Conservation (phyloP, 2,329 filamentous ascomycete species). For the Ophiostoma quercus region DNA sequence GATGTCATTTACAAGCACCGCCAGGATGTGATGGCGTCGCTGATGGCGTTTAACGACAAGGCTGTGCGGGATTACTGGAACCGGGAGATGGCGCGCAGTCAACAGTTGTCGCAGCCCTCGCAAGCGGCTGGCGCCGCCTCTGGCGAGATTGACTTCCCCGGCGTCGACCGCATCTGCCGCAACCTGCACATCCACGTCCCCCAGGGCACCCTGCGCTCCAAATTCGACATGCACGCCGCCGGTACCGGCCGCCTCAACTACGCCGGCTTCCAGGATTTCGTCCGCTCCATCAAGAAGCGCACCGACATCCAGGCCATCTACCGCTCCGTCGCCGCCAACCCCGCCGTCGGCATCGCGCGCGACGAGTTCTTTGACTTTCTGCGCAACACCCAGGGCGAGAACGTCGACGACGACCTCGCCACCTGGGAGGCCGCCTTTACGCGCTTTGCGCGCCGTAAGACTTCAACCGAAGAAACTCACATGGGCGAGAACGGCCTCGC, state of each 20-base stretch:
- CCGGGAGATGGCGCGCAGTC: slow-evolving; percentile 60
- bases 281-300: slow-evolving; percentile 75
- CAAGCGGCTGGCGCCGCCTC: slow-evolving; percentile 49
- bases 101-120: background rate
- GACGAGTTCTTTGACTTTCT: slow-evolving; percentile 74
- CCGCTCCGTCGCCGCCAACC: slow-evolving; percentile 52
- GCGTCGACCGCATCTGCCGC: slow-evolving; percentile 78
- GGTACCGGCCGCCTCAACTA: slow-evolving; percentile 66
- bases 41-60: slow-evolving; percentile 79
- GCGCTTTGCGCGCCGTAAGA: slow-evolving; percentile 58
- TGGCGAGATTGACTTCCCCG: slow-evolving; percentile 67
- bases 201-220: slow-evolving; percentile 63
- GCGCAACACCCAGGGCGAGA: slow-evolving; percentile 65
- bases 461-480: slow-evolving; percentile 34
- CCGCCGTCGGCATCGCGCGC: slow-evolving; percentile 61
- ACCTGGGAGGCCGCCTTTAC: slow-evolving; percentile 70
- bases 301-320: slow-evolving; percentile 75
- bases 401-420: slow-evolving; percentile 59
- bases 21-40: slow-evolving; percentile 81
- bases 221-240: slow-evolving; percentile 56
- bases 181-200: slow-evolving; percentile 90
- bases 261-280: slow-evolving; percentile 75
- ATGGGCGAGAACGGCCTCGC: slow-evolving; percentile 79
- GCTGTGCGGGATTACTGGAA: slow-evolving; percentile 82
- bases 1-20: slow-evolving; percentile 80